Percentiles rank a stretch among this genome's conserved stretches.
Conservation (phyloP, 495 filamentous ascomycete species). For the Hyaloscypha variabilis region DNA sequence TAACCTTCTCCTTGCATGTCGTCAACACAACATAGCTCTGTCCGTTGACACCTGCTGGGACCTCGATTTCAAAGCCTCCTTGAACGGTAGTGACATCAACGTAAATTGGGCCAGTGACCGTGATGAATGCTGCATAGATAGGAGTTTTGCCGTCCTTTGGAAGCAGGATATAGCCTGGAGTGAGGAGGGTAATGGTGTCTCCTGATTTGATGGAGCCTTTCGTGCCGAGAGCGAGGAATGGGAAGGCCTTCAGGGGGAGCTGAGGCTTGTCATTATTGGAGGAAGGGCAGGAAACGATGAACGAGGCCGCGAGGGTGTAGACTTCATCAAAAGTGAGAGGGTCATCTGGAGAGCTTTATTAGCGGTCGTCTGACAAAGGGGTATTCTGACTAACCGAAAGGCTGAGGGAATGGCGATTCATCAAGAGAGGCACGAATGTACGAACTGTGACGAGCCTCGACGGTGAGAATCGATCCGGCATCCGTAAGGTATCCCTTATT, state of each 20-base stretch:
- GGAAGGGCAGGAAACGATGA: slow-evolving; percentile 42
- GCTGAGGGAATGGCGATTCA: too few species aligned
- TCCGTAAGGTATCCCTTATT: too few species aligned
- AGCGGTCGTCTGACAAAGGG: slow-evolving; percentile 43
- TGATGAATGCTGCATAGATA: slow-evolving; percentile 44
- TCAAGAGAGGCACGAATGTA: too few species aligned
- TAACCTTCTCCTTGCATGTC: slow-evolving; percentile 35
- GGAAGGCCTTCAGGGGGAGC: slow-evolving; percentile 46
- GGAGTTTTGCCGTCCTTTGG: slow-evolving; percentile 7
- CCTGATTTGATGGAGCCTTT: not conserved
- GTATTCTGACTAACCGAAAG: too few species aligned
- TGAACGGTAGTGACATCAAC: slow-evolving; percentile 11
- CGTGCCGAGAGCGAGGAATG: slow-evolving; percentile 21
- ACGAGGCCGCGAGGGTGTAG: slow-evolving; percentile 44
- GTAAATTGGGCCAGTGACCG: slow-evolving; percentile 41
- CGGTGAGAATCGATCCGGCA: too few species aligned
- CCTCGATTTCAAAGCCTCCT: slow-evolving; percentile 27
- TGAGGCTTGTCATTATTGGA: slow-evolving; percentile 30
- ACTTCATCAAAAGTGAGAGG: slow-evolving; percentile 43
- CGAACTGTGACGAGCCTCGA: too few species aligned
- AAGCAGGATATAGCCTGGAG: slow-evolving; percentile 8
- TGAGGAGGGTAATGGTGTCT: slow-evolving; percentile 8
- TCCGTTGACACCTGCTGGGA: slow-evolving; percentile 45
- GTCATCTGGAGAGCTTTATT: slow-evolving; percentile 11
- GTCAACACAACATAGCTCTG: slow-evolving; percentile 51